Evolutionary conservation across 257 asterid genomes (phyloP), one percentile per base, ranked within the genome.

Genomic region (Solanum paucissectum): DNA sequence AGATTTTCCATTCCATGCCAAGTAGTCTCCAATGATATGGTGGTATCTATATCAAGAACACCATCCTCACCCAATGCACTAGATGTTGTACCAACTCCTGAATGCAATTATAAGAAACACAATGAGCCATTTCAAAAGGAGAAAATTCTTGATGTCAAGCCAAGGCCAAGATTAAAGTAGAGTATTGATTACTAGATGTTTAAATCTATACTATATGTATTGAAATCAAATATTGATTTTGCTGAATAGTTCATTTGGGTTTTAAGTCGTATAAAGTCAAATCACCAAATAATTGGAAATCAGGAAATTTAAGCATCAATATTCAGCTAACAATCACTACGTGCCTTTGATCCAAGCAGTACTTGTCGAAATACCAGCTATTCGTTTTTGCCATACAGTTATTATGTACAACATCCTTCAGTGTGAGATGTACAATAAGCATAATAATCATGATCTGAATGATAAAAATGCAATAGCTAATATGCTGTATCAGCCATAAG

Each of bases 1-100:
- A 94, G 64, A 77, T 92, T 91, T 88, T 94, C 96, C 96, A 94
- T 94, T 12, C 92, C 91, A 81, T 88, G 95, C 96, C 95, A 94
- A n/a, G 95, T 93, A 79, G 94, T 83, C 92, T 94, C 96, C 89
- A 94, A 85, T 27, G 96, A 85, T 87, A 92, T 88, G 16, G 94
- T 92, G 71, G 93, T 94, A 88, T 94, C 96, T 38, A 94, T 91
- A 87, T 94, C 96, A 86, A 94, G 89, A 69, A 93, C 90, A 82
- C 94, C 92, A 89, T 94, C 96, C 27, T 93, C 94, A 38, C 92
- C 96, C 69, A 92, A n/a, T 20, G 94, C 96, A 89, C 96, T 94
- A 5, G 77, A 77, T 21, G 94, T 92, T 12, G 88, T 85, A 88
- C 96, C 96, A 86, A 93, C 88, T 68, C 96, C 96, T 94, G 90